Conservation (phyloP, 73 alveolate genomes). For the Paramecium tetraurelia region DNA sequence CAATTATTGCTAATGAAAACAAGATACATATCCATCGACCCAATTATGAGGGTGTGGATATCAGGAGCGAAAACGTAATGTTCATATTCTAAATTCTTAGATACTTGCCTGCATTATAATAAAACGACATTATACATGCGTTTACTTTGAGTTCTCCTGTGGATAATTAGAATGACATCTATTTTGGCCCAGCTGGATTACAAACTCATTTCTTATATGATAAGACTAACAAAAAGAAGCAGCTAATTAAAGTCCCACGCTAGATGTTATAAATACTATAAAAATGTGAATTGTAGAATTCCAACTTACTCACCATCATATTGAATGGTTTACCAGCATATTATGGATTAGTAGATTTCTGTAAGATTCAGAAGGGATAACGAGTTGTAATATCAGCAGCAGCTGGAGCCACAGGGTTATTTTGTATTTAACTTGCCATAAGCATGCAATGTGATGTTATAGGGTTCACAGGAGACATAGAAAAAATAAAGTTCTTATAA, state of each 20-base stretch:
- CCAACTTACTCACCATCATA: not conserved
- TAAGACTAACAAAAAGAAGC: not conserved
- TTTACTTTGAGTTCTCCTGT: slow-evolving; percentile 14
- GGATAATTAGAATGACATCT: not conserved
- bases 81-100: not conserved
- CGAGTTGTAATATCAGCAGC: slow-evolving; percentile 53
- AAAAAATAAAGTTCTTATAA: slow-evolving; percentile 7
- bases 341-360: slow-evolving; percentile 47
- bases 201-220: not conserved
- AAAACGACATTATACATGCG: slow-evolving; percentile 43
- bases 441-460: slow-evolving; percentile 45
- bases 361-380: slow-evolving; percentile 38
- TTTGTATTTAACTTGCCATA: slow-evolving; percentile 23
- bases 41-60: slow-evolving; percentile 54
- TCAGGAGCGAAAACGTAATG: slow-evolving; percentile 36
- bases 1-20: not conserved
- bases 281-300: not conserved
- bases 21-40: slow-evolving; percentile 1
- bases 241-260: not conserved
- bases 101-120: not conserved
- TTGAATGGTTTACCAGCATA: slow-evolving; percentile 59
- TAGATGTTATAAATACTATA: not conserved
- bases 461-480: slow-evolving; percentile 38
- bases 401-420: slow-evolving; percentile 63
- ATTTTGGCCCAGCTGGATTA: slow-evolving; percentile 5